Conservation (phyloP, 1,139 yeast genomes). For the Geotrichum europaeum region DNA sequence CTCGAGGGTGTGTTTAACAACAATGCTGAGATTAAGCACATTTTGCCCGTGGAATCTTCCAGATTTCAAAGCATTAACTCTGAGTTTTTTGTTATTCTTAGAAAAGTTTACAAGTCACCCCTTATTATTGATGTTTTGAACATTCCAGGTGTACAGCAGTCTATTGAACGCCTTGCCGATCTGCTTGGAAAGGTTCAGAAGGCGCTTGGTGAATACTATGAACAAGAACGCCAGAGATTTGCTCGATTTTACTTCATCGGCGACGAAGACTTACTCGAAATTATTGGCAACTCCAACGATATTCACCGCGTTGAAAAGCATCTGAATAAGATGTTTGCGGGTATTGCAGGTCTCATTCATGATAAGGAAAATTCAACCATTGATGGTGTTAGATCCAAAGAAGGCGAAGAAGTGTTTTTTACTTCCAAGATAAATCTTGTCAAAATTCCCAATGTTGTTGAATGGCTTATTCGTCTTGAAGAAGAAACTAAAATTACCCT, state of each 20-base stretch:
- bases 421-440: conserved; percentile 42
- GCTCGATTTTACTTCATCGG: conserved; percentile 87
- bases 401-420: conserved; percentile 55
- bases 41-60: conserved; percentile 65
- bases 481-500: conserved; percentile 43
- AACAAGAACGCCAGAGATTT: conserved; percentile 67
- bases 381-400: conserved; percentile 49
- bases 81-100: conserved; percentile 52
- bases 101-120: conserved; percentile 46
- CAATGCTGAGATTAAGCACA: conserved; percentile 51
- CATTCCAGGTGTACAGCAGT: conserved; percentile 45
- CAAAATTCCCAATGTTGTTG: conserved; percentile 44
- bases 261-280: conserved; percentile 80
- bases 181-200: conserved; percentile 53
- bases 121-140: conserved; percentile 53
- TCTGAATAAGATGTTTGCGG: conserved; percentile 66
- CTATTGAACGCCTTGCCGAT: conserved; percentile 50
- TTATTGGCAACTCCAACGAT: conserved; percentile 63
- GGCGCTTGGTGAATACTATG: conserved; percentile 73
- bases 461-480: conserved; percentile 64
- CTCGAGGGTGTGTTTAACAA: conserved; percentile 64
- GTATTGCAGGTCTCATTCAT: conserved; percentile 46
- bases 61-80: conserved; percentile 60
- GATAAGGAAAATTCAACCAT: conserved; percentile 40
- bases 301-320: conserved; percentile 51